These are phyloP conservation scores for Vanilla planifolia DNA, from an alignment of 106 monocot genomes.

Conservation along the genomic window DNA sequence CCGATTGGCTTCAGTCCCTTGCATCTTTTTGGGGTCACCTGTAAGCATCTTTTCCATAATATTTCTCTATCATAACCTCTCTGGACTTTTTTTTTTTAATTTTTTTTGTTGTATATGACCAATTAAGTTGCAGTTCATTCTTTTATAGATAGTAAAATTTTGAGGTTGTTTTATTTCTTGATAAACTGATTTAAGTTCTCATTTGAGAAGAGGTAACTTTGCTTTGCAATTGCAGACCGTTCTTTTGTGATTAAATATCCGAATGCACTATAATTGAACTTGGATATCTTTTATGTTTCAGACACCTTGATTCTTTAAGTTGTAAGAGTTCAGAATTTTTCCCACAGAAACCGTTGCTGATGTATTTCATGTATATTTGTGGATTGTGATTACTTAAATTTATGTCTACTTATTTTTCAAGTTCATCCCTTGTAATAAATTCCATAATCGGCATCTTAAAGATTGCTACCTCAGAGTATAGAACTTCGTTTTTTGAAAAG, in stretches of 20 bases:
- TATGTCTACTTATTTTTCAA: too few species aligned
- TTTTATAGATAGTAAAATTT: too few species aligned
- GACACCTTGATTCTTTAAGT: neutral
- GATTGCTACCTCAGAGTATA: too few species aligned
- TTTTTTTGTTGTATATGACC: neutral
- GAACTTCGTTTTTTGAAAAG: too few species aligned
- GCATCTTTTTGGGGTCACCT: constrained; percentile 99
- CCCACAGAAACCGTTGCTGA: neutral
- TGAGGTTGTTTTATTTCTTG: too few species aligned
- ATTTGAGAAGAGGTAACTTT: too few species aligned
- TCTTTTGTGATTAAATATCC: neutral
- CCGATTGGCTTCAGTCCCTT: constrained; percentile 99
- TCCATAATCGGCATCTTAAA: too few species aligned
- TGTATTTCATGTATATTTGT: neutral
- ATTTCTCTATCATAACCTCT: too few species aligned
- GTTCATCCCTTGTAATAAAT: too few species aligned
- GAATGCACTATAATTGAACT: neutral
- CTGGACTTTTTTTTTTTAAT: neutral
- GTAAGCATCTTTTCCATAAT: constrained; percentile 38
- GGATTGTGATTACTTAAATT: neutral
- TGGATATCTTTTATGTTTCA: neutral
- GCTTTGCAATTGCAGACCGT: neutral
- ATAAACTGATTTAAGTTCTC: too few species aligned
- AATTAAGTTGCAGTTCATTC: neutral
- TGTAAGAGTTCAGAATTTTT: neutral